Base-by-base conservation (phyloP, 768 basidiomycete species). In the Mrakia frigida region DNA sequence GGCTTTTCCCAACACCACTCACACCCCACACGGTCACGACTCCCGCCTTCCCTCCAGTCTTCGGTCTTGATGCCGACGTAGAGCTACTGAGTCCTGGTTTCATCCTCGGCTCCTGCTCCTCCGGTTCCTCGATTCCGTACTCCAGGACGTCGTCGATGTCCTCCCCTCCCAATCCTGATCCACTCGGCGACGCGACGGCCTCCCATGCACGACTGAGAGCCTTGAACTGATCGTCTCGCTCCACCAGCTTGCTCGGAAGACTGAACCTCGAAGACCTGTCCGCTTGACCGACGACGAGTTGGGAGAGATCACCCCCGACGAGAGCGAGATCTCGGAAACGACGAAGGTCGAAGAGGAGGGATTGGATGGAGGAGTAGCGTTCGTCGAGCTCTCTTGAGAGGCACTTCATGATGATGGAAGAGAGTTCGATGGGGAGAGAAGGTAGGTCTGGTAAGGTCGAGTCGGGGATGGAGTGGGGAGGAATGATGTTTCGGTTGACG, bases 301-400 rank as follows among this genome's bases (percentile, higher is more conserved):
- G 71, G 1, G 41, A 71, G 16, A 79, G 61, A 67, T 79, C 78
- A 23, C 75, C 78, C 0, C 23, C 67, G 6, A 28, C 41, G 46
- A 67, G 65, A 50, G 75, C 80, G 23, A 81, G 76, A 50, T 77
- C 61, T n/a, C 53, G 65, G 13, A 81, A 70, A 28, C 77, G 52
- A 5, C 74, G 73, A 13, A 83, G 77, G 63, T 83, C 82, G 70
- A 80, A 79, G 6, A 80, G 70, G 33, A 83, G 73, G 16, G 81
- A 28, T 11, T 77, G 75, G 41, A 81, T 35, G 9, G 78, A 77
- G n/a, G 73, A 70, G 65, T 83, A 83, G 10, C 82, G 81, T 13
- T 80, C 80, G 28, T 80, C 79, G 0, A 74, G 67, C 43, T 81
- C 82, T 43, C 78, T 75, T 0, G 73, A 70, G 0, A 82, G 70